Conservation (phyloP, 2,329 filamentous ascomycete genomes). For the Aspergillus alliaceus region DNA sequence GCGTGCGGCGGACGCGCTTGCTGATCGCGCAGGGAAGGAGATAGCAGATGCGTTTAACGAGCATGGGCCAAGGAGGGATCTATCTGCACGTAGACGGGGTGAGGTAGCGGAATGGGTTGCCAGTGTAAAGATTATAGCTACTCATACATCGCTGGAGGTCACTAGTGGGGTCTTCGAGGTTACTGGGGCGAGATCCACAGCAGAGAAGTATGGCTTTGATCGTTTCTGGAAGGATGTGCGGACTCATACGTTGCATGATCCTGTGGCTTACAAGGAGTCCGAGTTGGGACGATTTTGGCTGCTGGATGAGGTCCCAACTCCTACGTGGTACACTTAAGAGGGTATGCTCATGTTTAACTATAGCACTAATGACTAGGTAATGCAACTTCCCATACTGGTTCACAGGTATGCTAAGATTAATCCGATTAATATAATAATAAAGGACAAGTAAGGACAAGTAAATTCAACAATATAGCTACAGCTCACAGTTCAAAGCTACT, state of each 20-base stretch:
- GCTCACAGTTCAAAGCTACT: too few species aligned
- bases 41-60: constrained; percentile 50
- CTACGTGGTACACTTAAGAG: constrained; percentile 64
- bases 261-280: constrained; percentile 65
- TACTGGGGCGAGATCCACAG: constrained; percentile 60
- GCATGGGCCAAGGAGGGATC: constrained; percentile 41
- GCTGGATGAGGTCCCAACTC: constrained; percentile 57
- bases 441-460: too few species aligned
- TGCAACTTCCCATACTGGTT: too few species aligned
- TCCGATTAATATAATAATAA: too few species aligned
- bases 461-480: too few species aligned
- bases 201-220: constrained; percentile 60
- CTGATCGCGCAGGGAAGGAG: constrained; percentile 55
- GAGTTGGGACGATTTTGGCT: constrained; percentile 61
- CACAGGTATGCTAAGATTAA: too few species aligned
- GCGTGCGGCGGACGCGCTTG: constrained; percentile 59
- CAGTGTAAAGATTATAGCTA: constrained; percentile 62
- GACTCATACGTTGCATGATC: constrained; percentile 66
- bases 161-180: constrained; percentile 65
- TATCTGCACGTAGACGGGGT: constrained; percentile 57
- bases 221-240: constrained; percentile 67
- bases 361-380: not conserved
- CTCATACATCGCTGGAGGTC: constrained; percentile 59
- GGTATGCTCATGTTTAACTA: too few species aligned
- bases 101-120: constrained; percentile 64